A percentile compares a stretch with the other conserved stretches of the same genome.
phyloP scores from a whole-genome alignment of 352 stramenopile species.

The Globisporangium acanthophoron region DNA sequence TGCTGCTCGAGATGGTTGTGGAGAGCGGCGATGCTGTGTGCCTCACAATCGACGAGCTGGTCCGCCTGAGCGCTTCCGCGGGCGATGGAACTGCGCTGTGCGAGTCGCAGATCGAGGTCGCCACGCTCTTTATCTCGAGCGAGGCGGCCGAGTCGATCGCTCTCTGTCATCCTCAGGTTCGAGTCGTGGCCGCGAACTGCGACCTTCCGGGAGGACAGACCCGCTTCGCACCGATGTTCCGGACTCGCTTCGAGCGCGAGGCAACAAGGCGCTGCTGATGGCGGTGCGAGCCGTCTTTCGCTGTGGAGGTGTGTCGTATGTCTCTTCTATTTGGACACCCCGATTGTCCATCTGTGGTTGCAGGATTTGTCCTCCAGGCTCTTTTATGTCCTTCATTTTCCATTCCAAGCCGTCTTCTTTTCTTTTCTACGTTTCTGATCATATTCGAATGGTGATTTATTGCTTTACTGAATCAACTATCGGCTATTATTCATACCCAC shows the following conservation, averaged over 20 bases:
- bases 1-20: conserved; percentile 36
- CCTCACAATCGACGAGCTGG: not conserved
- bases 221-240: not conserved
- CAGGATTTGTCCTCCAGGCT: no score
- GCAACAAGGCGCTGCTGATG: not conserved
- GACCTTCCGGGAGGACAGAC: not conserved
- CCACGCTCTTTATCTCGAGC: not conserved
- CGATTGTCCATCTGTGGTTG: no score
- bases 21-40: conserved; percentile 23
- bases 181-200: not conserved
- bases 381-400: no score
- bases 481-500: no score
- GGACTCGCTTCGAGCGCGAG: not conserved
- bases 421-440: no score
- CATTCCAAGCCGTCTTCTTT: no score
- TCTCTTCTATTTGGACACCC: no score
- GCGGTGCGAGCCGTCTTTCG: no score
- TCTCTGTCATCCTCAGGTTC: not conserved
- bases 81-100: not conserved
- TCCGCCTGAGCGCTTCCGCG: not conserved
- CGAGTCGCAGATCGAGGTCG: not conserved
- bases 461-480: no score
- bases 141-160: not conserved
- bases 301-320: no score
- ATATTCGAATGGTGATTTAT: no score